Evolutionary conservation across 2,329 filamentous ascomycete genomes (phyloP).

Genomic region (Penicillium frequentans): DNA sequence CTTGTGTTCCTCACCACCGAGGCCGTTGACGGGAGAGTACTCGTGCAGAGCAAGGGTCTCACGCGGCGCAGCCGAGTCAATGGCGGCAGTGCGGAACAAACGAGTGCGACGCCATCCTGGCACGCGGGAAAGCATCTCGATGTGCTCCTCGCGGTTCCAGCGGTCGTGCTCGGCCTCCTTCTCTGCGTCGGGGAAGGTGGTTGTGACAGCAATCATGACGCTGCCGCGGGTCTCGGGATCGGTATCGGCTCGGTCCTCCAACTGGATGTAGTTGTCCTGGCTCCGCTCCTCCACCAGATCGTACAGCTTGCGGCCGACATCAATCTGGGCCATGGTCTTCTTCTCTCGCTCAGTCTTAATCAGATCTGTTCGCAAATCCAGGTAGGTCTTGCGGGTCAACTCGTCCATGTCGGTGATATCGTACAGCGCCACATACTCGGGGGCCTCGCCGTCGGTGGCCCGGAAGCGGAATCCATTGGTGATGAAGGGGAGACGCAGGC

Average conservation of each 20-base stretch:
- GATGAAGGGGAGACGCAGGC: slow-evolving; percentile 73
- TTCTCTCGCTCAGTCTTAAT: slow-evolving; percentile 60
- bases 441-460: slow-evolving; percentile 61
- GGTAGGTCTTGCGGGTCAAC: slow-evolving; percentile 68
- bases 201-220: slow-evolving; percentile 62
- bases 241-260: slow-evolving; percentile 61
- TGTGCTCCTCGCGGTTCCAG: slow-evolving; percentile 77
- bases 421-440: slow-evolving; percentile 77
- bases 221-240: slow-evolving; percentile 56
- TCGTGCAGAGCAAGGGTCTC: slow-evolving; percentile 72
- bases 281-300: slow-evolving; percentile 62
- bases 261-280: slow-evolving; percentile 56
- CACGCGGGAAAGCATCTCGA: slow-evolving; percentile 68
- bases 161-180: slow-evolving; percentile 58
- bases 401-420: slow-evolving; percentile 74
- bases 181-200: slow-evolving; percentile 56
- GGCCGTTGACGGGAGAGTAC: slow-evolving; percentile 65
- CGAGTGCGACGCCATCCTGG: slow-evolving; percentile 78
- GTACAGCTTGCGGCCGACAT: slow-evolving; percentile 70
- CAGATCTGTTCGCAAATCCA: slow-evolving; percentile 46
- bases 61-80: slow-evolving; percentile 57
- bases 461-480: slow-evolving; percentile 77
- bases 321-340: slow-evolving; percentile 63
- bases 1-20: slow-evolving; percentile 64
- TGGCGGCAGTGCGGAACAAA: slow-evolving; percentile 65